A percentile compares a stretch with the other conserved stretches of the same genome.
These are phyloP conservation scores for Exserohilum turcica DNA, from an alignment of 2,329 filamentous ascomycete species.

Conservation along the genomic window DNA sequence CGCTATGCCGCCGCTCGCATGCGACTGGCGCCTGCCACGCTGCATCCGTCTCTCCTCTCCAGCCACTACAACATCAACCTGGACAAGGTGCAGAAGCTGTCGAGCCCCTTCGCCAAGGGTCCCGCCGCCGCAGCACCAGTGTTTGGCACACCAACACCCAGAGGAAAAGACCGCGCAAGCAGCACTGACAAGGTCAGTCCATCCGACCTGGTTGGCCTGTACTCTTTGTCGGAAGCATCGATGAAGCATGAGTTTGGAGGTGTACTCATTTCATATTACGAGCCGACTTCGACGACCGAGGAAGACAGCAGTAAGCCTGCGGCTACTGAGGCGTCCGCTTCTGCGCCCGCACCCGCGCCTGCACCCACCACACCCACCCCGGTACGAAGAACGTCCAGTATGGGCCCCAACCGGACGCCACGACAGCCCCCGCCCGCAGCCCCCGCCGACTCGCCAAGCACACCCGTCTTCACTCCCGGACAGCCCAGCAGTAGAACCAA, in stretches of 20 bases:
- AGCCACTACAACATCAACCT: constrained; percentile 79
- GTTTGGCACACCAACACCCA: constrained; percentile 63
- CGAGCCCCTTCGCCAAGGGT: constrained; percentile 79
- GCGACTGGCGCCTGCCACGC: constrained; percentile 66
- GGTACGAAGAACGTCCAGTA: constrained; percentile 66
- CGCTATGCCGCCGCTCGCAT: constrained; percentile 90
- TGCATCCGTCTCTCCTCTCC: constrained; percentile 74
- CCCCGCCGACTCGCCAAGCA: constrained; percentile 58
- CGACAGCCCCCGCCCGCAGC: constrained; percentile 51
- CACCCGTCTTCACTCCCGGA: constrained; percentile 49
- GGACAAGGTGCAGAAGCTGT: constrained; percentile 83
- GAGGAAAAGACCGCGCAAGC: constrained; percentile 67
- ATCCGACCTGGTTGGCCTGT: constrained; percentile 76
- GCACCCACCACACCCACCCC: constrained; percentile 76
- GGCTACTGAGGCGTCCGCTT: constrained; percentile 59
- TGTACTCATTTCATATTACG: constrained; percentile 80
- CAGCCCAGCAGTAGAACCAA: constrained; percentile 31
- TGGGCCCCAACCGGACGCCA: constrained; percentile 57
- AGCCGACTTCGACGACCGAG: constrained; percentile 44
- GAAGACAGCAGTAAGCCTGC: constrained; percentile 28
- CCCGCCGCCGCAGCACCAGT: constrained; percentile 55
- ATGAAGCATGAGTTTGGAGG: constrained; percentile 80
- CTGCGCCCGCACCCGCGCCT: constrained; percentile 63
- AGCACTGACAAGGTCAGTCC: constrained; percentile 44
- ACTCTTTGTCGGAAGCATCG: constrained; percentile 50